Conservation (phyloP, 331 rosid species). For the Stylosanthes scabra region DNA sequence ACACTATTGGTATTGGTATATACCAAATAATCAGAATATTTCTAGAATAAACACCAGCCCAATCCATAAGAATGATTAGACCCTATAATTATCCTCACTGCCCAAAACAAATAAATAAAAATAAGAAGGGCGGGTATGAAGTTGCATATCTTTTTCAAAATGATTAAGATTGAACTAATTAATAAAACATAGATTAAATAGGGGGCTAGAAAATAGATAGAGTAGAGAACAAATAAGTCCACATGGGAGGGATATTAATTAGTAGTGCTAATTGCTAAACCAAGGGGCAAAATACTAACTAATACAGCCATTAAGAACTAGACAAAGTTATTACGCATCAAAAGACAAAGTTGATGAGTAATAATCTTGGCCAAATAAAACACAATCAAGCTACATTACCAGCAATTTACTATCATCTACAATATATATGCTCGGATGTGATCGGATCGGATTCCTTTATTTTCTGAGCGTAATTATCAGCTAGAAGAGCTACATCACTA, state of each 20-base stretch:
- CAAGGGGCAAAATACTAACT: not conserved
- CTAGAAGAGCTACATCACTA: too few species aligned
- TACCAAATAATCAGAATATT: not conserved
- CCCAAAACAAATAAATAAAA: not conserved
- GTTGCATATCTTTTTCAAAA: slow-evolving; percentile 17
- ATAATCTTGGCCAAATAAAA: too few species aligned
- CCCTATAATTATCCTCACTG: not conserved
- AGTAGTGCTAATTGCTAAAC: not conserved
- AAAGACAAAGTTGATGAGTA: too few species aligned
- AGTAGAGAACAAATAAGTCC: not conserved
- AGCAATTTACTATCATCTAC: too few species aligned
- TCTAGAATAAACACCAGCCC: not conserved
- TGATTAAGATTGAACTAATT: not conserved
- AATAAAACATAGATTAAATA: not conserved
- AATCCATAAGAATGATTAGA: not conserved
- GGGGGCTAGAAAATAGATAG: not conserved
- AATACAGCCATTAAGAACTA: not conserved
- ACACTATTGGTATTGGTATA: slow-evolving; percentile 1
- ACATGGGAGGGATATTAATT: not conserved
- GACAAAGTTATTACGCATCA: not conserved
- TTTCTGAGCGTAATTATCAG: too few species aligned
- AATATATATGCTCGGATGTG: too few species aligned
- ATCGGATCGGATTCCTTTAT: too few species aligned
- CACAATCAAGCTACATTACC: too few species aligned
- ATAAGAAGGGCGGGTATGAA: not conserved